Base-by-base conservation (phyloP, 2,329 filamentous ascomycete species). In the Bisporella sp. region DNA sequence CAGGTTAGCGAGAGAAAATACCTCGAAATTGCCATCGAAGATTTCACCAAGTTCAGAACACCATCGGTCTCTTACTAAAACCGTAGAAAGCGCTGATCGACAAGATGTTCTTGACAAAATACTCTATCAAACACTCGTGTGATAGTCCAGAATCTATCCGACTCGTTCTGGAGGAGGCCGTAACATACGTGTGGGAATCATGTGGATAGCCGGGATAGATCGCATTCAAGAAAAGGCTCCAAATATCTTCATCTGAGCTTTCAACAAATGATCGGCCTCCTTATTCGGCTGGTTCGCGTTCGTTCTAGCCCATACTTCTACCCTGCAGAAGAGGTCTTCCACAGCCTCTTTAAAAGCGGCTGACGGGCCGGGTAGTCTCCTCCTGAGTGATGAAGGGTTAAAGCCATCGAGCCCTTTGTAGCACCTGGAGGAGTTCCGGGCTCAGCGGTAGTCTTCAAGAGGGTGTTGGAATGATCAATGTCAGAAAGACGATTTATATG, bases 41-140 rank as follows among this genome's bases (percentile, higher is more conserved):
- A n/a, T 48, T 57, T 54, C 32, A 63, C 49, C 5, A 50, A 39
- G 11, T 60, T 49, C 40, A 70, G 41, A 6, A 35, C 49, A 28
- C 52, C 47, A 3, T 64, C 57, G 6, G 61, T 61, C 5, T 57
- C 48, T 59, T 41, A 13, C 62, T 62, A 47, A 65, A 68, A 0
- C 59, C 61, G 40, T 64, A 56, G 62, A 68, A 74, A 0, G 65
- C 62, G 28, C 66, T 59, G 3, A 64, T 41, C 9, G 50, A 56
- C 53, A 70, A 63, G 39, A 73, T 61, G 12, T 67, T 56, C 30
- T 65, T 56, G 13, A 67, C 55, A 4, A 71, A 59, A 48, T 69
- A 71, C 29, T 68, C 63, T 13, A 69, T 50, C 1, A 68, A 68
- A 49, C 41, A 73, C 62, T 40, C 71, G 64, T 50, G 68, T 62